phyloP scores from a whole-genome alignment of 805 yeast species.

The Blastobotrys americana region DNA sequence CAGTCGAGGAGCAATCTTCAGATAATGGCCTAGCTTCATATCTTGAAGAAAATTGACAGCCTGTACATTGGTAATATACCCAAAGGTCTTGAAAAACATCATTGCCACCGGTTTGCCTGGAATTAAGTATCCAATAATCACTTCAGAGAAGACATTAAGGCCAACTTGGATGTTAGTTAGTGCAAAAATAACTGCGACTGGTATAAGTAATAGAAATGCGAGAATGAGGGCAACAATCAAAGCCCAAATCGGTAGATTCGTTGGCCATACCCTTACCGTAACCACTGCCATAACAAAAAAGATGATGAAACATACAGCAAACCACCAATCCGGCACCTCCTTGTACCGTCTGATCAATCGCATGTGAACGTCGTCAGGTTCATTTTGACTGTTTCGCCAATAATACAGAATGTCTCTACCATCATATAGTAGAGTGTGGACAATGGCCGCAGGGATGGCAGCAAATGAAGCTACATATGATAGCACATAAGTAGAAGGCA shows the following conservation, averaged over 20 bases:
- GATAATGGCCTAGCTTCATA: constrained; percentile 58
- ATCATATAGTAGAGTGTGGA: constrained; percentile 52
- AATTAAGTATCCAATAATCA: constrained; percentile 56
- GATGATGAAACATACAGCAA: constrained; percentile 36
- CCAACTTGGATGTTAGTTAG: constrained; percentile 55
- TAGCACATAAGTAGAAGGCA: constrained; percentile 52
- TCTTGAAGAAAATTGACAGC: constrained; percentile 49
- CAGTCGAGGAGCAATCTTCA: constrained; percentile 55
- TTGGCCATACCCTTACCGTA: constrained; percentile 35
- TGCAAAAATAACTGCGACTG: constrained; percentile 55
- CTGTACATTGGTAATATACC: constrained; percentile 47
- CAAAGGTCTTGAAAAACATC: constrained; percentile 55
- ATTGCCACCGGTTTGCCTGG: constrained; percentile 58
- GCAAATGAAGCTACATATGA: constrained; percentile 59
- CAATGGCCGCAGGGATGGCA: constrained; percentile 52
- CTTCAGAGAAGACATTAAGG: constrained; percentile 54
- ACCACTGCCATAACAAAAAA: constrained; percentile 42
- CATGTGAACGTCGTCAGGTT: constrained; percentile 44
- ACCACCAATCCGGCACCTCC: constrained; percentile 66
- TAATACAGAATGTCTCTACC: constrained; percentile 46
- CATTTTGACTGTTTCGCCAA: constrained; percentile 38
- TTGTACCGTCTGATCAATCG: constrained; percentile 50
- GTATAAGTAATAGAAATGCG: constrained; percentile 49
- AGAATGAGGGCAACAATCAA: constrained; percentile 47
- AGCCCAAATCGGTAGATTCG: constrained; percentile 55